Base-by-base conservation (phyloP, 139 green algal genomes). In the Tetraselmis striata region DNA sequence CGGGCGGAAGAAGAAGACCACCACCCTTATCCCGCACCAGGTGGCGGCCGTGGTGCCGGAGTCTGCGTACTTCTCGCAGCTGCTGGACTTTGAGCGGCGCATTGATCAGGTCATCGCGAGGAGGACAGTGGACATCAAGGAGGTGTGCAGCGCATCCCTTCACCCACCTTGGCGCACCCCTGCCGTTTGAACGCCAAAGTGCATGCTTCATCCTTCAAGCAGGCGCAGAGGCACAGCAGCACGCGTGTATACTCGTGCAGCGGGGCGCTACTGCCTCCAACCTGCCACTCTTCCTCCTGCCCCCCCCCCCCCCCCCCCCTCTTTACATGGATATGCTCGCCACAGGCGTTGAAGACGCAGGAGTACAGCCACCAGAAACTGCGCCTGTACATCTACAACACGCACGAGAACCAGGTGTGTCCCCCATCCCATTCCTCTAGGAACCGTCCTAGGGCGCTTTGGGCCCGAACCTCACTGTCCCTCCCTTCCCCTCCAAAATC, bases 81-180 rank as follows among this genome's bases (percentile, higher is more conserved):
- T 97, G 31, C 83, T 91, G 59, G 93, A 92, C 1, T 85, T 90
- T 59, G 93, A 96, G 84, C 80, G 90, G 2, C 79, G 80, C 28
- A 81, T 96, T 18, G 90, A 94, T 59, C 83, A 77, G 32, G 84
- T 86, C 67, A 84, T 96, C 30, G 76, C 30, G 31, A 86, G 85
- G 29, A 94, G 92, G 80, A 92, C 89, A 32, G 76, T 86, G 30
- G 91, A 95, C 77, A 82, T 95, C 76, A 78, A 90, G 76, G 93
- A 96, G 78, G 76, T 79, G 58, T 81, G 83, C 30, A 74, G 22
- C 0, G 23, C 0, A 5, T 32, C 81, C 78, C 77, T 11, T 1
- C 78, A 2, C 25, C 23, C 30, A 45, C 27, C 29, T n/a, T 30
- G 25, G 24, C 78, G 27, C 58, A 58, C 1, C 30, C 77, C 31